A percentile compares a stretch with the other conserved stretches of the same genome.
Conservation (phyloP, 768 basidiomycete genomes). For the Boletus vinaceobasis region DNA sequence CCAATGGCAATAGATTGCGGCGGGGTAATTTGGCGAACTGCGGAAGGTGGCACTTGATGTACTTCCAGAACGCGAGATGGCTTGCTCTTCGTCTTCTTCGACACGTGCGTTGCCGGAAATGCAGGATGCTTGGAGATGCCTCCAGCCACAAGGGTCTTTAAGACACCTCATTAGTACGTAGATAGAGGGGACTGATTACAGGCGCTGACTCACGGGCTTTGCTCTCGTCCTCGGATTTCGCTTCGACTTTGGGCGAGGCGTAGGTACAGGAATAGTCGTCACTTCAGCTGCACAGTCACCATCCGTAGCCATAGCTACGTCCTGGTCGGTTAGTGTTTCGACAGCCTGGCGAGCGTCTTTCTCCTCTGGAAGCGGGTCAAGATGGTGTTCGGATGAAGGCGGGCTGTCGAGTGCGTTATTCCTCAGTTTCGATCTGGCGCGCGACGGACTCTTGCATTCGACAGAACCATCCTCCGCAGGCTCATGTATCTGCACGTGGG, state of each 20-base stretch:
- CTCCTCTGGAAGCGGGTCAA: constrained; percentile 1
- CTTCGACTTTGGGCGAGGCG: constrained; percentile 10
- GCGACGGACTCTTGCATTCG: background rate
- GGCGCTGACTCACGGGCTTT: constrained; percentile 23
- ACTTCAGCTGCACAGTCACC: constrained; percentile 1
- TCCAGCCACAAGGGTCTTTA: constrained; percentile 17
- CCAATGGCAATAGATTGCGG: constrained; percentile 14
- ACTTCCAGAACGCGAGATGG: constrained; percentile 13
- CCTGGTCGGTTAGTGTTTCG: background rate
- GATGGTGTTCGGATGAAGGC: background rate
- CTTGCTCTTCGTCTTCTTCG: constrained; percentile 18
- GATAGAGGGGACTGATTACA: background rate
- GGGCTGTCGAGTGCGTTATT: background rate
- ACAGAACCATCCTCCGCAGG: background rate
- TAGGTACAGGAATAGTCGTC: background rate
- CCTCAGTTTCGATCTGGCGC: background rate
- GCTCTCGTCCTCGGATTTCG: constrained; percentile 28
- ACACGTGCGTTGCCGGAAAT: constrained; percentile 14
- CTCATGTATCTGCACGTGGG: constrained; percentile 3
- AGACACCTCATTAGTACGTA: constrained; percentile 17
- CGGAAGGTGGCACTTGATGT: constrained; percentile 2
- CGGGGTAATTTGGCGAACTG: constrained; percentile 7
- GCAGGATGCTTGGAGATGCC: constrained; percentile 18
- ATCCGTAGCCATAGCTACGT: background rate
- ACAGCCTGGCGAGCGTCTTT: background rate